Evolutionary conservation across 495 filamentous ascomycete species (phyloP).

Genomic region (Lentithecium fluviatile): DNA sequence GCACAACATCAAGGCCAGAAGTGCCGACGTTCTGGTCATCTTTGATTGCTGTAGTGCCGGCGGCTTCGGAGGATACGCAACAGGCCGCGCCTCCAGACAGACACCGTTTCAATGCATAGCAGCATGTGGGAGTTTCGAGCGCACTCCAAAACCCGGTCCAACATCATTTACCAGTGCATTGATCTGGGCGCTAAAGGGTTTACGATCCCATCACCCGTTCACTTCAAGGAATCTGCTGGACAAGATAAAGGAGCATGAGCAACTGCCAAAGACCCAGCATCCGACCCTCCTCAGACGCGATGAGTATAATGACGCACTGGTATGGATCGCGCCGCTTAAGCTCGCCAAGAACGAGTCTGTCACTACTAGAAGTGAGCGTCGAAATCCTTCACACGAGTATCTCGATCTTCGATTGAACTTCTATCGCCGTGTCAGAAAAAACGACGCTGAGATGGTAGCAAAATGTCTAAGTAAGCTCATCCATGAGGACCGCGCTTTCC

Average conservation of each 20-base stretch:
- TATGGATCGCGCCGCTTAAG: slow-evolving; percentile 12
- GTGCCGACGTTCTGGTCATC: slow-evolving; percentile 32
- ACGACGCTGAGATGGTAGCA: slow-evolving; percentile 1
- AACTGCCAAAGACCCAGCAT: neutral
- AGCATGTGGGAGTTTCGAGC: slow-evolving; percentile 5
- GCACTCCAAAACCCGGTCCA: neutral
- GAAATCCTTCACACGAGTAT: slow-evolving; percentile 13
- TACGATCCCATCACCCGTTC: slow-evolving; percentile 1
- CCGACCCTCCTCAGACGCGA: slow-evolving; percentile 4
- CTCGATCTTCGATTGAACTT: slow-evolving; percentile 20
- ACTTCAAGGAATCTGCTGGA: slow-evolving; percentile 1
- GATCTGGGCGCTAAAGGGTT: slow-evolving; percentile 13
- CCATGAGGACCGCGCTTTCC: slow-evolving; percentile 6
- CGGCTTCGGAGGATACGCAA: slow-evolving; percentile 12
- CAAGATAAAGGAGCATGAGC: slow-evolving; percentile 6
- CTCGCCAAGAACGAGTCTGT: neutral
- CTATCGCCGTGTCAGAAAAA: neutral
- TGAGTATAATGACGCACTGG: neutral
- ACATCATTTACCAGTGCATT: slow-evolving; percentile 19
- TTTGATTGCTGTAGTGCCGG: slow-evolving; percentile 37
- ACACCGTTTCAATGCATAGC: slow-evolving; percentile 19
- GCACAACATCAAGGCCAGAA: slow-evolving; percentile 1
- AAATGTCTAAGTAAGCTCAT: slow-evolving; percentile 10
- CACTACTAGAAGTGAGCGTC: neutral
- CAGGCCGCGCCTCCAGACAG: neutral